A percentile compares a stretch with the other conserved stretches of the same genome.
These are phyloP conservation scores for Rhizopogon vinicolor DNA, from an alignment of 768 basidiomycete genomes.

Conservation along the genomic window DNA sequence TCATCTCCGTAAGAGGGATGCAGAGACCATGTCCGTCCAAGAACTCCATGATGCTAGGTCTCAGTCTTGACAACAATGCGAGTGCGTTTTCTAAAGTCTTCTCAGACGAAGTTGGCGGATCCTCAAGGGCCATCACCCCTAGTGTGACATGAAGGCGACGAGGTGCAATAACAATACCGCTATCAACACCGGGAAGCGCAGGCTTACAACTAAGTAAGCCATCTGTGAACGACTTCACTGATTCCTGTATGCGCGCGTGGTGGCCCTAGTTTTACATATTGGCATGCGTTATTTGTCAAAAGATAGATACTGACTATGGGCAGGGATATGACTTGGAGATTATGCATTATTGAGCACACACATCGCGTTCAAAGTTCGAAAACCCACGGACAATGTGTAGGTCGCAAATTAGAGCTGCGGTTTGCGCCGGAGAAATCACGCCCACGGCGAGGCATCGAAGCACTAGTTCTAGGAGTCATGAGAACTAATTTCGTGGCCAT, in stretches of 20 bases:
- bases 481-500: neutral
- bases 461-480: neutral
- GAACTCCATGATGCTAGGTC: constrained; percentile 38
- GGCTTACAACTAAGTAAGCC: constrained; percentile 15
- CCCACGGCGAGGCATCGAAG: neutral
- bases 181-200: constrained; percentile 50
- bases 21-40: constrained; percentile 28
- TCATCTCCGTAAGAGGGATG: constrained; percentile 42
- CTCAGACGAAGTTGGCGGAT: constrained; percentile 9
- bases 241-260: constrained; percentile 32
- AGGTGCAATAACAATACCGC: constrained; percentile 49
- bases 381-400: constrained; percentile 22
- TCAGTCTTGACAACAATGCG: constrained; percentile 33
- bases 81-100: constrained; percentile 38
- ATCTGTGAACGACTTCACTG: constrained; percentile 33
- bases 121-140: constrained; percentile 62
- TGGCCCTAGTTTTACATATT: constrained; percentile 28
- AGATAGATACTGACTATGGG: constrained; percentile 29
- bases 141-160: constrained; percentile 69
- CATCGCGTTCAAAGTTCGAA: neutral
- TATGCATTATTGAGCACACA: neutral
- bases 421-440: neutral
- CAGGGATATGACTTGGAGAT: constrained; percentile 23
- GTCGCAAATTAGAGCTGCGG: constrained; percentile 6
- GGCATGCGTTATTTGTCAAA: constrained; percentile 10